Evolutionary conservation across 345 rosid genomes (phyloP).

Genomic region (Eucalyptus pumila): DNA sequence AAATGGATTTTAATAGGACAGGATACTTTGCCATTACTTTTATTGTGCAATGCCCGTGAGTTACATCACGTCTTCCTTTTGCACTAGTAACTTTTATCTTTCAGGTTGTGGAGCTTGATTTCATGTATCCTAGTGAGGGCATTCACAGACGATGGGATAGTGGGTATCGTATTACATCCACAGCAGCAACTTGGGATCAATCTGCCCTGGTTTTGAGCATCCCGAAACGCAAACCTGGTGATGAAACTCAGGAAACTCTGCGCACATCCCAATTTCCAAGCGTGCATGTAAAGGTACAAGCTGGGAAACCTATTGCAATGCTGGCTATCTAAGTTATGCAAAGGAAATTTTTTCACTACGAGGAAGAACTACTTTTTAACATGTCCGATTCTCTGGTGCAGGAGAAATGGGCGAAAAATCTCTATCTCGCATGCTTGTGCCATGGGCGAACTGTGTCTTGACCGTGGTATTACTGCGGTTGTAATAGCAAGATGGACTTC

Average conservation of each 20-base stretch:
- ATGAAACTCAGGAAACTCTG: conserved; percentile 96
- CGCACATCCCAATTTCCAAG: conserved; percentile 95
- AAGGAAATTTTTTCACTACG: neutral
- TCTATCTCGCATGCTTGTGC: conserved; percentile 64
- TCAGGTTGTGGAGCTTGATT: conserved; percentile 96
- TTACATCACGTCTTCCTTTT: neutral
- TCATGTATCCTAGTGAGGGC: conserved; percentile 98
- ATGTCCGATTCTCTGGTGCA: conserved; percentile 2
- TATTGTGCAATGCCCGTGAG: neutral
- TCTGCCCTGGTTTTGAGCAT: conserved; percentile 87
- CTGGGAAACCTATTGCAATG: neutral
- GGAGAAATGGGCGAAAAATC: conserved; percentile 90
- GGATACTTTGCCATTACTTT: neutral
- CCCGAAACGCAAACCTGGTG: conserved; percentile 63
- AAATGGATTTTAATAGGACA: neutral
- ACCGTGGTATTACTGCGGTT: neutral
- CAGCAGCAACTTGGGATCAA: conserved; percentile 92
- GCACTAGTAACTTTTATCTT: neutral
- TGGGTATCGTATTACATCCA: conserved; percentile 88
- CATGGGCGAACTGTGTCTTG: conserved; percentile 76
- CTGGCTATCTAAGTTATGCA: neutral
- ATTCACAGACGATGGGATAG: conserved; percentile 91
- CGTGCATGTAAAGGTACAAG: conserved; percentile 80
- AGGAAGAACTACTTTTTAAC: neutral
- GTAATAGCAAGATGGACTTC: neutral